Evolutionary conservation across 305 asterid genomes (phyloP), one percentile per base, ranked within the genome.

Genomic region (Fraxinus sp.): DNA sequence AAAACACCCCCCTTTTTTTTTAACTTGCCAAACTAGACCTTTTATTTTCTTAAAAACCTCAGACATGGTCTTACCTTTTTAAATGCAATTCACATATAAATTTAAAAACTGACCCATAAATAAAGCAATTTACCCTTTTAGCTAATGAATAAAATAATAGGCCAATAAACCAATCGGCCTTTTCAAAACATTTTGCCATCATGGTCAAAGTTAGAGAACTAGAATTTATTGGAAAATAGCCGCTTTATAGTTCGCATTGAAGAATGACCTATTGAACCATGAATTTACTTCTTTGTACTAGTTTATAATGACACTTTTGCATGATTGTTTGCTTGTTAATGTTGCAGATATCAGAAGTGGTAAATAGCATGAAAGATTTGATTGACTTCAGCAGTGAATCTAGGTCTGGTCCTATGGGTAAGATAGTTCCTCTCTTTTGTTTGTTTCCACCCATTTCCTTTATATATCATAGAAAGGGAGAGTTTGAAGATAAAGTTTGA

Each of bases 361-460:
- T 94, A 76, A 94, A 94, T 85, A 94, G 98, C 92, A 94, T 94
- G 98, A 94, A 92, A 87, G 97, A 92, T 90, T 92, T 94, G 81
- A 94, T 94, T 24, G 95, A 94, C 79, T 94, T 90, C 79, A 92
- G 97, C 90, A 88, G 94, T 37, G 96, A 90, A 81, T 92, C 93
- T 81, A 87, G 91, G 80, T 79, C 91, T n/a, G 96, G 98, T 87
- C 98, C 98, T 72, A 91, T 92, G 97, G 98, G 97, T 94, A 90
- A 87, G 94, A 83, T 87, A 70, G 14, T 33, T 59, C n/a, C 26
- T 83, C 28, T 77, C 74, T 41, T 35, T 49, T 36, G 43, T 52
- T 76, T 73, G 80, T 79, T 52, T 78, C 41, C 77, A 14, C 62
- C 43, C 26, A 33, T 75, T 64, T 46, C 70, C 28, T 77, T 77